Evolutionary conservation across 2,329 filamentous ascomycete species (phyloP), one percentile per base, ranked within the genome.

Genomic region (Emergomyces orientalis): DNA sequence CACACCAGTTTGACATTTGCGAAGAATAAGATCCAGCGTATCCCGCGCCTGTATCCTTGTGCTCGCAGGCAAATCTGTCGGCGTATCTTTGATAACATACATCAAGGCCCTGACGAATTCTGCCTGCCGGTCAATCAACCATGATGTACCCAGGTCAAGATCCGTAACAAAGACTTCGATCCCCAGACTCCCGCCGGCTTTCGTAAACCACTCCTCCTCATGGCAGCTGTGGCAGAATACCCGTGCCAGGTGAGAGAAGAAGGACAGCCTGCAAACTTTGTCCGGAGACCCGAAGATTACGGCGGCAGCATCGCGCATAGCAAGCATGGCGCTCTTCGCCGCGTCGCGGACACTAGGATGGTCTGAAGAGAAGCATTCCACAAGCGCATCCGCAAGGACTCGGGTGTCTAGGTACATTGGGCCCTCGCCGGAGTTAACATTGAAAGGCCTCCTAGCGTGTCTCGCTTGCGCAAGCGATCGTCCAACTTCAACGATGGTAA

Each of bases 71-170:
- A 99, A 82, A 73, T 99, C 94, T 62, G 90, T 85, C 0, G 95
- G 94, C 83, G 97, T 97, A 72, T 99, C 94, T 77, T 99, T 99
- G 78, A 99, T 91, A 67, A 99, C 92, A 75, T 96, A 97, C 77
- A 96, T 88, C 62, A 99, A 80, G n/a, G 92, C 90, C 60, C 90
- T 86, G 63, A 94, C 87, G 69, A 97, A 92, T 63, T 97, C 91
- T 61, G 88, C 84, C 72, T 97, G 91, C 69, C 91, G 89, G 14
- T 87, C 84, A 25, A 85, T 82, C 41, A 99, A 81, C 91, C 94
- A 99, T 0, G 80, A 74, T 70, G 95, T 89, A 51, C 91, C 91
- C 56, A 99, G 82, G 61, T 93, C 87, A 62, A 97, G 80, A 68
- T 93, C 88, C 1, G 90, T 93, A 39, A 93, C 87, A 63, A 99